Evolutionary conservation across 192 early-diverging fungal species (phyloP).

Genomic region (Piromyces finnis): DNA sequence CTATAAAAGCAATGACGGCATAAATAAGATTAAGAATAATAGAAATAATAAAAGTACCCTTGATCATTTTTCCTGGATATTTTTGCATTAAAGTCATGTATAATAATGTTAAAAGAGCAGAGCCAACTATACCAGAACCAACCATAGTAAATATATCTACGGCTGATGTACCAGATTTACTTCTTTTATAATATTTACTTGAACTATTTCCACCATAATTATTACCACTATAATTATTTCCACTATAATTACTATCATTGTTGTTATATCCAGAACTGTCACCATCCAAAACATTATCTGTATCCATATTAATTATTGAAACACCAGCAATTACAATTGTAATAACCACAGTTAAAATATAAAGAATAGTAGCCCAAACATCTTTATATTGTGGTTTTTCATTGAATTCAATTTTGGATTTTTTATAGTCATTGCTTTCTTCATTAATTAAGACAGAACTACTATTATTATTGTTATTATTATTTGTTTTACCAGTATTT

Average conservation of each 20-base stretch:
- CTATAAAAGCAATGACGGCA: slow-evolving; percentile 8
- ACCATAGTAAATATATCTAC: neutral
- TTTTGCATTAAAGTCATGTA: neutral
- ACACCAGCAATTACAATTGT: slow-evolving; percentile 30
- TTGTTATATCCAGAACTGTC: too few species aligned
- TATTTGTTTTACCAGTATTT: too few species aligned
- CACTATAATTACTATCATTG: too few species aligned
- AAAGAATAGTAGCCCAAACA: slow-evolving; percentile 46
- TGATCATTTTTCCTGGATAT: slow-evolving; percentile 24
- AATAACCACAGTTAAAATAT: slow-evolving; percentile 20
- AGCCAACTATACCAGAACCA: neutral
- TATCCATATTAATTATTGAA: slow-evolving; percentile 10
- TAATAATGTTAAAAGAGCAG: neutral
- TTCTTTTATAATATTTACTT: neutral
- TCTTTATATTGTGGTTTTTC: slow-evolving; percentile 18
- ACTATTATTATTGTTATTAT: too few species aligned
- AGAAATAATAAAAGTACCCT: slow-evolving; percentile 17
- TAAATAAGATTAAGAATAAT: slow-evolving; percentile 9
- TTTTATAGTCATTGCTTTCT: neutral
- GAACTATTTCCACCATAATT: too few species aligned
- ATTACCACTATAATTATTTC: slow-evolving; percentile 5
- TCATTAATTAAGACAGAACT: too few species aligned
- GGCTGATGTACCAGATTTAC: neutral
- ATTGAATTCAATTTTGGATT: neutral
- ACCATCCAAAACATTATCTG: neutral